Percentiles rank a stretch among this genome's conserved stretches.
phyloP scores from a whole-genome alignment of 495 filamentous ascomycete species.

The Aspergillus carlsbadensis region DNA sequence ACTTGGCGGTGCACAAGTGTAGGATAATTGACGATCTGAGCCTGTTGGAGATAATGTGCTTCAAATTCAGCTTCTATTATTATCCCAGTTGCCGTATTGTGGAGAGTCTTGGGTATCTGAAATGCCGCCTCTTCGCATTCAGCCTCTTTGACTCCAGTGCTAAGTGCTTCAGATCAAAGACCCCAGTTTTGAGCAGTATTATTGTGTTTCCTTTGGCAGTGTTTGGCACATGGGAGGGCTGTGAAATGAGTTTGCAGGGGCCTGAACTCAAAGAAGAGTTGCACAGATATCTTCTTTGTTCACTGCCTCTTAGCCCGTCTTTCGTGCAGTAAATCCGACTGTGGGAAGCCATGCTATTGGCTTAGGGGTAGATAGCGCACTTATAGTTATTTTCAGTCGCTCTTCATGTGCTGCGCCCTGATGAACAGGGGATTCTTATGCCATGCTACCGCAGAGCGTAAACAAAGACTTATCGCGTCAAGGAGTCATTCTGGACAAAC shows the following conservation, averaged over 20 bases:
- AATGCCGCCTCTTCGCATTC: slow-evolving; percentile 12
- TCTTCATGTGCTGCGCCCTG: not conserved
- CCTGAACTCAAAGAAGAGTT: not conserved
- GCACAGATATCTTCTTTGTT: slow-evolving; percentile 3
- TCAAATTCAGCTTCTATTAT: slow-evolving; percentile 21
- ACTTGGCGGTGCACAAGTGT: slow-evolving; percentile 4
- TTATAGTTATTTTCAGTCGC: not conserved
- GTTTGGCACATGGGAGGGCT: slow-evolving; percentile 2
- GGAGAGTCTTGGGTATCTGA: not conserved
- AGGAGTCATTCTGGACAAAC: not conserved
- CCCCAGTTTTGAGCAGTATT: not conserved
- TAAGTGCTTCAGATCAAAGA: not conserved
- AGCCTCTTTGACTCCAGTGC: not conserved
- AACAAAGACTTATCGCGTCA: not conserved
- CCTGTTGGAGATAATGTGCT: slow-evolving; percentile 3
- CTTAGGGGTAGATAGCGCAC: not conserved
- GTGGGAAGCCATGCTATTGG: not conserved
- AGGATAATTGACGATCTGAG: slow-evolving; percentile 7
- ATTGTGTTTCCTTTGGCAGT: not conserved
- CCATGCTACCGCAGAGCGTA: not conserved
- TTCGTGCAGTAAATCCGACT: not conserved
- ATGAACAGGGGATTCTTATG: not conserved
- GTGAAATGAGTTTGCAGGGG: not conserved
- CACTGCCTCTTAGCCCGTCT: not conserved
- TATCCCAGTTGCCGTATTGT: slow-evolving; percentile 14